Percentiles rank a stretch among this genome's conserved stretches.
These are phyloP conservation scores for Pyrenochaeta sp. DNA, from an alignment of 2,329 filamentous ascomycete species.

Conservation along the genomic window DNA sequence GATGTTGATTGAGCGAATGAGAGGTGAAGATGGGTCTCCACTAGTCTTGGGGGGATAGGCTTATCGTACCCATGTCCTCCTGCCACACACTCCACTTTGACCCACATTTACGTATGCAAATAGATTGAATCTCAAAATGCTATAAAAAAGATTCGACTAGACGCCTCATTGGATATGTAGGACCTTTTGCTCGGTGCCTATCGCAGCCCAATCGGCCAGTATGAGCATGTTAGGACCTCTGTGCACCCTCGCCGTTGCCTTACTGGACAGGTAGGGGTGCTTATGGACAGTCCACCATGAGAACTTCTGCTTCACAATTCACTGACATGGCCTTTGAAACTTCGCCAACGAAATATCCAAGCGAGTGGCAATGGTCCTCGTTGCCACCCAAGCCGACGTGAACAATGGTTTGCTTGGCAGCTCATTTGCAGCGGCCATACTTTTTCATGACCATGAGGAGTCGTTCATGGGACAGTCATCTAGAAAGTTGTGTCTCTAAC, in stretches of 20 bases:
- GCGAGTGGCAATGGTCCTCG: constrained; percentile 28
- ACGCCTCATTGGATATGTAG: background rate
- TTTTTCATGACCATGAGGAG: constrained; percentile 35
- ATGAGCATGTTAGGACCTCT: background rate
- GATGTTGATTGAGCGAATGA: background rate
- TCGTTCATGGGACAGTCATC: constrained; percentile 36
- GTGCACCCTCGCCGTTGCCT: background rate
- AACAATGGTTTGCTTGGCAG: constrained; percentile 31
- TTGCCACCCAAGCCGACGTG: constrained; percentile 39
- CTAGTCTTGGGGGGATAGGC: background rate
- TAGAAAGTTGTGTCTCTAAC: constrained; percentile 28
- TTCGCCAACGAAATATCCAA: constrained; percentile 29
- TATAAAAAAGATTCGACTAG: background rate
- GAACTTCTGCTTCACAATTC: background rate
- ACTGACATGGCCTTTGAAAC: constrained; percentile 5
- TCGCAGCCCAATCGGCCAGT: background rate
- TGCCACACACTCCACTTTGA: background rate
- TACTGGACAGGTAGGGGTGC: constrained; percentile 6
- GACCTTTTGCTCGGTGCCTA: background rate
- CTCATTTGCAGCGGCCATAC: constrained; percentile 23
- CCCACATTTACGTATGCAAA: background rate
- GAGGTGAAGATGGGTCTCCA: background rate
- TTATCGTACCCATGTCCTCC: background rate
- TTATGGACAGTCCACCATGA: constrained; percentile 3
- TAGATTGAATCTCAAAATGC: background rate